phyloP scores from a whole-genome alignment of 306 rosid species.

The Oxytropis ochrocephala region DNA sequence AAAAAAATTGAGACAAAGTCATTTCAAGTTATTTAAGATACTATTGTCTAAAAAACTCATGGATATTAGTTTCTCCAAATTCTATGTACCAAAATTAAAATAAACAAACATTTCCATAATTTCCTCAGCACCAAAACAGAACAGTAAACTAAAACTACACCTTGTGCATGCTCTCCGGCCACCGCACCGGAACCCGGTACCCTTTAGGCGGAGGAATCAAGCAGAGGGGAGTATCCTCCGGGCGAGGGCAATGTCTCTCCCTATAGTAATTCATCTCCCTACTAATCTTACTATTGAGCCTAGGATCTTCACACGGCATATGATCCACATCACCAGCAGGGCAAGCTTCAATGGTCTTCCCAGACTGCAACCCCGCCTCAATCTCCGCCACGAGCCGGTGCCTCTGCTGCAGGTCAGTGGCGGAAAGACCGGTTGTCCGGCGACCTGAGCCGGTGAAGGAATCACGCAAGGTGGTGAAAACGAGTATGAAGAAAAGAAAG shows the following conservation, averaged over 20 bases:
- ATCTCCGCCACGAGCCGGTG: slow-evolving; percentile 47
- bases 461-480: slow-evolving; percentile 71
- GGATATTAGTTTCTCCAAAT: neutral
- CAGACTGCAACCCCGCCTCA: slow-evolving; percentile 43
- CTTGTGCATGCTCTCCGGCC: slow-evolving; percentile 97
- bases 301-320: slow-evolving; percentile 96
- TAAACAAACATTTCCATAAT: neutral
- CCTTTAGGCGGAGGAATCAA: slow-evolving; percentile 75
- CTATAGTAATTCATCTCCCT: slow-evolving; percentile 88
- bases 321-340: slow-evolving; percentile 56
- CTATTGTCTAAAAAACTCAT: neutral
- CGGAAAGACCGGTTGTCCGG: slow-evolving; percentile 54
- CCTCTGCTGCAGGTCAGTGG: slow-evolving; percentile 65
- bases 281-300: slow-evolving; percentile 76
- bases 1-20: neutral
- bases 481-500: slow-evolving; percentile 58
- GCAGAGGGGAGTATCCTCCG: slow-evolving; percentile 74
- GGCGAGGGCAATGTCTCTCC: slow-evolving; percentile 79
- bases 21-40: neutral
- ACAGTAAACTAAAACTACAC: slow-evolving; percentile 25
- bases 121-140: neutral
- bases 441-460: slow-evolving; percentile 86
- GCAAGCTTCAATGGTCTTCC: slow-evolving; percentile 46
- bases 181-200: slow-evolving; percentile 70
- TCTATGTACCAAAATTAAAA: neutral